Evolutionary conservation across 2,329 filamentous ascomycete species (phyloP), one percentile per base, ranked within the genome.

Genomic region (Sodiomyces alkalinus): DNA sequence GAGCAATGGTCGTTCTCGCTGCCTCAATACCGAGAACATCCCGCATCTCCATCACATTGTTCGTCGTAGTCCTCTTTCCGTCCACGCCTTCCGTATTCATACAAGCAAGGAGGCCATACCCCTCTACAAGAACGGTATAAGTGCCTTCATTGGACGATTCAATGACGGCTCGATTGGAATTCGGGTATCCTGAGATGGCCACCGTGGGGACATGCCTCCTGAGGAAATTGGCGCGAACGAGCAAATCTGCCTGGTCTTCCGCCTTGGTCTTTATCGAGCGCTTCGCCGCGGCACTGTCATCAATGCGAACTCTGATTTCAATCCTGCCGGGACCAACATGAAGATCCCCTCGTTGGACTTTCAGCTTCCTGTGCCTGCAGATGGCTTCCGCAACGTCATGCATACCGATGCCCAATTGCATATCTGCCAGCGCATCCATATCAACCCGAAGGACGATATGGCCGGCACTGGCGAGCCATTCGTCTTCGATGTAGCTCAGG

Each of bases 21-120:
- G 90, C 90, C 60, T 98, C 90, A 43, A 98, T 94, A 27, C 90
- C 90, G 4, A 98, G 71, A 0, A 96, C 76, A 15, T 90, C 74
- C 19, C 72, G 67, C 42, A 76, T 78, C 55, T 98, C 90, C 69
- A 94, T 82, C 40, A 98, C 75, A 45, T 76, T 83, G 60, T 98
- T 98, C 36, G 79, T 77, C 7, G 65, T 68, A 3, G 76, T 79
- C 40, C 67, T 61, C 13, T 72, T 75, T 31, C 86, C 85, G 31
- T 92, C 64, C 5, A 98, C 80, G 37, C 90, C 90, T 36, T 86
- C 80, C 0, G 90, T 98, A 7, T 76, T 92, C 77, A 98, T 92
- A 57, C 86, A 94, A 17, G 73, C 69, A 23, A 73, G 72, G 27
- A 98, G 62, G 1, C 90, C 90, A 52, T 98, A 96, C 2, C 90